Conservation (phyloP, 768 basidiomycete species). For the Russula emetica region DNA sequence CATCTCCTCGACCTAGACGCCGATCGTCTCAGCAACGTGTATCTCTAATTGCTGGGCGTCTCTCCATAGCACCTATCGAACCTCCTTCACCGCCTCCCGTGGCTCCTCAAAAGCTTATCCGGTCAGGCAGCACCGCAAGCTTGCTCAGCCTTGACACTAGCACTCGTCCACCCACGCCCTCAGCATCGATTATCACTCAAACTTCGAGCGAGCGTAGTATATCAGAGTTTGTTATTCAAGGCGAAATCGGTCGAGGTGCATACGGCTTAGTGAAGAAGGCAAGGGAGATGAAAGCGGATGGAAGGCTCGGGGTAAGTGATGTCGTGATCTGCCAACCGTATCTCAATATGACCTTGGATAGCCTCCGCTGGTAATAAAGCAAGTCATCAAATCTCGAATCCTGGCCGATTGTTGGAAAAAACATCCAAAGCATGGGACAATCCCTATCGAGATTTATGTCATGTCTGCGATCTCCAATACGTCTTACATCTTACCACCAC, state of each 20-base stretch:
- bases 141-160: constrained; percentile 56
- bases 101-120: constrained; percentile 58
- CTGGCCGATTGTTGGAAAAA: constrained; percentile 99
- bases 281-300: constrained; percentile 69
- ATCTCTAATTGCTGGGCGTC: constrained; percentile 76
- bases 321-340: constrained; percentile 13
- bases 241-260: constrained; percentile 89
- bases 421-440: constrained; percentile 90
- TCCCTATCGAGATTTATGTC: constrained; percentile 96
- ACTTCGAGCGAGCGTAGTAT: constrained; percentile 61
- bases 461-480: constrained; percentile 87
- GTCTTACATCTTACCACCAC: constrained; percentile 70
- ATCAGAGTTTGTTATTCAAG: constrained; percentile 78
- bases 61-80: constrained; percentile 72
- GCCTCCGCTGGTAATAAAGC: constrained; percentile 93
- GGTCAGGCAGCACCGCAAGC: constrained; percentile 60
- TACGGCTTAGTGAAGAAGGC: constrained; percentile 94
- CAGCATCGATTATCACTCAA: constrained; percentile 42
- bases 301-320: constrained; percentile 72
- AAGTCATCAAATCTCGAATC: constrained; percentile 97
- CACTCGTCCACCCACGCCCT: constrained; percentile 62
- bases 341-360: constrained; percentile 36
- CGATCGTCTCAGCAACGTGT: constrained; percentile 83
- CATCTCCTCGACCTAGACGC: constrained; percentile 62
- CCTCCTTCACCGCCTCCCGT: constrained; percentile 61